These are phyloP conservation scores for Paramyrothecium sp. DNA, from an alignment of 2,329 filamentous ascomycete species.

Conservation along the genomic window DNA sequence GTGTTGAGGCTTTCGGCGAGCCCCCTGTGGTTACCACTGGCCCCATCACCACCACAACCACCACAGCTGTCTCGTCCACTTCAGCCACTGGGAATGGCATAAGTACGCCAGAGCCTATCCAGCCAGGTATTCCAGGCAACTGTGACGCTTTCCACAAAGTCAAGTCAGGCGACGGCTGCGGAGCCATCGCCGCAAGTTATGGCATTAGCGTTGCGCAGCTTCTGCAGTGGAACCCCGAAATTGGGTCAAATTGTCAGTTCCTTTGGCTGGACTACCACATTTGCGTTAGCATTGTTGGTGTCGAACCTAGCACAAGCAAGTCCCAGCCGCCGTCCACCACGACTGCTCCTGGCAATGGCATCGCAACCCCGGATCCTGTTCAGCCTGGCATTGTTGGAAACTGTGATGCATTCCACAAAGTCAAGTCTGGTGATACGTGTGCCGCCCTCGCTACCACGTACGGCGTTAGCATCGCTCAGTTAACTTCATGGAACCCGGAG, in stretches of 20 bases:
- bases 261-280: constrained; percentile 1
- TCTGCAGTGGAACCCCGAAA: constrained; percentile 10
- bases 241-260: not conserved
- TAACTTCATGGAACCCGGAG: constrained; percentile 12
- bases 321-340: not conserved
- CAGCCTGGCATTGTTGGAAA: no score
- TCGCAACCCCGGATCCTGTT: constrained; percentile 22
- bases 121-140: constrained; percentile 12
- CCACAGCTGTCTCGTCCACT: not conserved
- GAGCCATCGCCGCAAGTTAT: constrained; percentile 4
- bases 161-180: constrained; percentile 7
- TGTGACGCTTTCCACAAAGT: constrained; percentile 15
- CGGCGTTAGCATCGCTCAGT: constrained; percentile 8
- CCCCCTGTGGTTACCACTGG: not conserved
- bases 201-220: constrained; percentile 10
- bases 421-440: constrained; percentile 9
- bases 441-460: constrained; percentile 4
- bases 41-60: not conserved
- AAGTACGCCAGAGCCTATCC: constrained; percentile 7
- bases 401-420: constrained; percentile 19
- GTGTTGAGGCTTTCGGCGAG: constrained; percentile 1
- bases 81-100: not conserved
- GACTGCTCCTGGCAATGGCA: constrained; percentile 4
- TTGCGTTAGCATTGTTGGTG: not conserved
- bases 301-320: not conserved